Conservation (phyloP, 1,284 basidiomycete genomes). For the Phellopilus nigrolimitatus region DNA sequence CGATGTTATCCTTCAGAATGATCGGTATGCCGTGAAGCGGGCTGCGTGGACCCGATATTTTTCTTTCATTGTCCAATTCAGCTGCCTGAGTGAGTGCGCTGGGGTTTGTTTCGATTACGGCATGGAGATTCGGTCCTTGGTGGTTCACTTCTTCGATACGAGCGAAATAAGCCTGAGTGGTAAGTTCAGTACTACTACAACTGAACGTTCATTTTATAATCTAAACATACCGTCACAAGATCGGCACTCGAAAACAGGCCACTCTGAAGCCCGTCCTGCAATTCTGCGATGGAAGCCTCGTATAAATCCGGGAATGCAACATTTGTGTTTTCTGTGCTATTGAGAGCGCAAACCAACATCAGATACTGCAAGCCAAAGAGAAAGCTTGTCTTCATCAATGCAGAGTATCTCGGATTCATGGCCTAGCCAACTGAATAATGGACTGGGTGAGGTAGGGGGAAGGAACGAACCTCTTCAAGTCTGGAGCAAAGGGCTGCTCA, state of each 20-base stretch:
- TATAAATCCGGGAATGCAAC: constrained; percentile 35
- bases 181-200: background rate
- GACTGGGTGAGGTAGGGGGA: background rate
- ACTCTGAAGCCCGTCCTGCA: constrained; percentile 34
- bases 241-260: constrained; percentile 39
- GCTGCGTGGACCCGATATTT: constrained; percentile 22
- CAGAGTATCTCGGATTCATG: background rate
- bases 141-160: constrained; percentile 33
- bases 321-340: background rate
- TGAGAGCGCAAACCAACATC: background rate
- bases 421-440: background rate
- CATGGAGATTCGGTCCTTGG: constrained; percentile 26
- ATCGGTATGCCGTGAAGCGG: constrained; percentile 33
- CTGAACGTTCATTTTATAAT: background rate
- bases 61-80: constrained; percentile 27
- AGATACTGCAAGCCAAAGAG: background rate
- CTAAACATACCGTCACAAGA: constrained; percentile 34
- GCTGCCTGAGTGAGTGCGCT: constrained; percentile 24
- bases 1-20: constrained; percentile 34
- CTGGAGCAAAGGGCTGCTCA: too few species aligned
- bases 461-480: background rate
- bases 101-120: constrained; percentile 31
- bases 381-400: background rate
- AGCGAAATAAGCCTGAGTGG: constrained; percentile 28
- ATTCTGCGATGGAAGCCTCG: constrained; percentile 37